Percentiles rank a stretch among this genome's conserved stretches.
Evolutionary conservation across 2,329 filamentous ascomycete species (phyloP).

Genomic region (Parafenestella ontariensis): DNA sequence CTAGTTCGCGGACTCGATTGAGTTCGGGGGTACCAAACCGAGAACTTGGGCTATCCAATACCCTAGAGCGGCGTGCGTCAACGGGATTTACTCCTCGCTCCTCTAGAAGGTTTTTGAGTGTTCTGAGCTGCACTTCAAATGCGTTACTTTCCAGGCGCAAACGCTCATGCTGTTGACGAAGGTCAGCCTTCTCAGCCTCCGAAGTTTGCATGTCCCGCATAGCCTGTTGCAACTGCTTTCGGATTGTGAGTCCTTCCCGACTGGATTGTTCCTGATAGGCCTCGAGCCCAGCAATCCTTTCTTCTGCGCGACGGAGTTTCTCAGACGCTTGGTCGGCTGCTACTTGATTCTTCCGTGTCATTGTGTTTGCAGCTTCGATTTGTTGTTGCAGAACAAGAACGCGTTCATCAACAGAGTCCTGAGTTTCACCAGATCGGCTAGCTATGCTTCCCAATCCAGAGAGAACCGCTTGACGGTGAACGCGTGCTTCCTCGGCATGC

Average conservation of each 20-base stretch:
- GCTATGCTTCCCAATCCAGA: constrained; percentile 79
- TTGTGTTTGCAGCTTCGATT: constrained; percentile 74
- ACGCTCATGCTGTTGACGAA: constrained; percentile 81
- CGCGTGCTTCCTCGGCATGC: constrained; percentile 84
- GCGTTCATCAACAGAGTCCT: constrained; percentile 65
- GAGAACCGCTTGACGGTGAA: constrained; percentile 83
- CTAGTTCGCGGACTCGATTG: constrained; percentile 79
- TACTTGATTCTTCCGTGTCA: constrained; percentile 87
- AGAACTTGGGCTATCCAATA: constrained; percentile 75
- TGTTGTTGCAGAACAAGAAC: constrained; percentile 79
- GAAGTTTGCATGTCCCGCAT: constrained; percentile 84
- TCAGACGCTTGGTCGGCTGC: constrained; percentile 88
- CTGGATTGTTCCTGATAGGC: constrained; percentile 98
- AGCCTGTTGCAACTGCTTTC: constrained; percentile 85
- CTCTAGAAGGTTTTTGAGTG: constrained; percentile 88
- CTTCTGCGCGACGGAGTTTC: constrained; percentile 89
- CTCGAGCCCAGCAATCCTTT: constrained; percentile 94
- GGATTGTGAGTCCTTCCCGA: constrained; percentile 86
- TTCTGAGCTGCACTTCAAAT: constrained; percentile 87
- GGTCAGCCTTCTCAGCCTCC: constrained; percentile 78
- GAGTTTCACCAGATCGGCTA: constrained; percentile 59
- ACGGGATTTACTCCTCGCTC: constrained; percentile 87
- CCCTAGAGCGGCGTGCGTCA: constrained; percentile 73
- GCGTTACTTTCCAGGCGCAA: constrained; percentile 96
- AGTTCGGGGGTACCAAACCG: constrained; percentile 80